A percentile compares a stretch with the other conserved stretches of the same genome.
Evolutionary conservation across 2,329 filamentous ascomycete genomes (phyloP).

Genomic region (Penicillium rolfsii): DNA sequence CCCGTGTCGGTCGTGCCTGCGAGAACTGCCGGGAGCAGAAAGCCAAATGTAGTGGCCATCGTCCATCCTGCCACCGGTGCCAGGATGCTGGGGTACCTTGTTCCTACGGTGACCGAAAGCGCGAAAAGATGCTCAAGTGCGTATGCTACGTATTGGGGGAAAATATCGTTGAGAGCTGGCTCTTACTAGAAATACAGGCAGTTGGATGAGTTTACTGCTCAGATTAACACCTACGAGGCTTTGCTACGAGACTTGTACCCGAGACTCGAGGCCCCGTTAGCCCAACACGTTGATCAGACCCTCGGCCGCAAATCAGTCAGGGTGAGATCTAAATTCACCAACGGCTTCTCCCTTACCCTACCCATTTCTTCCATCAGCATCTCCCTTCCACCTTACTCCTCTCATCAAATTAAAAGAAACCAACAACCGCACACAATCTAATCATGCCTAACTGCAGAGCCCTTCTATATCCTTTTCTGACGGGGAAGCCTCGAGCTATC

Average conservation of each 20-base stretch:
- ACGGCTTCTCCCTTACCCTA: conserved; percentile 5
- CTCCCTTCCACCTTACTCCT: conserved; percentile 7
- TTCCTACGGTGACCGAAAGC: conserved; percentile 50
- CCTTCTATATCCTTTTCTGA: conserved; percentile 12
- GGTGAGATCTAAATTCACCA: conserved; percentile 30
- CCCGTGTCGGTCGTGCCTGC: conserved; percentile 46
- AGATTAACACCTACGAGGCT: conserved; percentile 42
- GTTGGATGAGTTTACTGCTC: conserved; percentile 42
- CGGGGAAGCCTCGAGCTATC: conserved; percentile 29
- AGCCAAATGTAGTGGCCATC: conserved; percentile 52
- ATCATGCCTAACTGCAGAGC: neutral
- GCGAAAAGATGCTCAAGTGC: conserved; percentile 49
- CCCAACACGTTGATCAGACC: conserved; percentile 39
- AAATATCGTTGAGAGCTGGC: conserved; percentile 12
- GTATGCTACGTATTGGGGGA: conserved; percentile 16
- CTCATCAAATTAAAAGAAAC: neutral
- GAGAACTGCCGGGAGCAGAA: conserved; percentile 52
- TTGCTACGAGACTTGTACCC: conserved; percentile 40
- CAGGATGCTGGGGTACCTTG: conserved; percentile 46
- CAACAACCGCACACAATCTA: conserved; percentile 1
- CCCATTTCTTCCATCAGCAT: neutral
- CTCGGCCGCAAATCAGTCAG: conserved; percentile 33
- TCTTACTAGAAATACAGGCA: conserved; percentile 35
- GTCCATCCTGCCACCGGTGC: conserved; percentile 48
- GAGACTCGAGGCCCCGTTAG: conserved; percentile 38